phyloP scores from a whole-genome alignment of 371 early-diverging fungal genomes.

The Apophysomyces sp. region DNA sequence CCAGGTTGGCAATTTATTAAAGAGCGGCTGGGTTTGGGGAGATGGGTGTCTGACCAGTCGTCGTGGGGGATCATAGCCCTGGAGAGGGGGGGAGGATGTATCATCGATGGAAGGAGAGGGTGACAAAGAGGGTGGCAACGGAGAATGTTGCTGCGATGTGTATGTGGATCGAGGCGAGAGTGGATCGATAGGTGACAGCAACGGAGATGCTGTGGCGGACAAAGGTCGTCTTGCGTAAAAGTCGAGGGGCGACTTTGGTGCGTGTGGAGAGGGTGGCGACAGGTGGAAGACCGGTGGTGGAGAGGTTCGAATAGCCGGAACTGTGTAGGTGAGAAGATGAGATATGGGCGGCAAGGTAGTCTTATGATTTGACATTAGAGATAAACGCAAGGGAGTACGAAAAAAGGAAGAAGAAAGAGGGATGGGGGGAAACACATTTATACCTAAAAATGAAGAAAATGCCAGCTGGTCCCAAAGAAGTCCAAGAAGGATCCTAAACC shows the following conservation, averaged over 20 bases:
- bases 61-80: slow-evolving; percentile 25
- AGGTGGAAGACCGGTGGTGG: slow-evolving; percentile 5
- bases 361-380: too few relatives aligned
- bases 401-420: slow-evolving; percentile 8
- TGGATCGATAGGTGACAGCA: neutral
- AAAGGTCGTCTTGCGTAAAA: neutral
- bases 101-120: slow-evolving; percentile 14
- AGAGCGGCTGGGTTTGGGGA: neutral
- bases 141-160: slow-evolving; percentile 1
- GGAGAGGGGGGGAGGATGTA: neutral
- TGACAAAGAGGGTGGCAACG: slow-evolving; percentile 8
- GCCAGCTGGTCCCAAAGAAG: slow-evolving; percentile 4
- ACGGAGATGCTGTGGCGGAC: neutral
- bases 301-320: slow-evolving; percentile 13
- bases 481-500: slow-evolving; percentile 1
- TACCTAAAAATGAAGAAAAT: slow-evolving; percentile 6
- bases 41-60: neutral
- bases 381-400: slow-evolving; percentile 4
- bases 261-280: slow-evolving; percentile 8
- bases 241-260: slow-evolving; percentile 3
- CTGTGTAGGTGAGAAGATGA: neutral
- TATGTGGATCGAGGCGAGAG: neutral
- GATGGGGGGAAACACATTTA: neutral
- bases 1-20: neutral
- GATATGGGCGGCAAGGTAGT: neutral